Evolutionary conservation across 2,329 filamentous ascomycete genomes (phyloP), one percentile per base, ranked within the genome.

Genomic region (Colletotrichum lupini): DNA sequence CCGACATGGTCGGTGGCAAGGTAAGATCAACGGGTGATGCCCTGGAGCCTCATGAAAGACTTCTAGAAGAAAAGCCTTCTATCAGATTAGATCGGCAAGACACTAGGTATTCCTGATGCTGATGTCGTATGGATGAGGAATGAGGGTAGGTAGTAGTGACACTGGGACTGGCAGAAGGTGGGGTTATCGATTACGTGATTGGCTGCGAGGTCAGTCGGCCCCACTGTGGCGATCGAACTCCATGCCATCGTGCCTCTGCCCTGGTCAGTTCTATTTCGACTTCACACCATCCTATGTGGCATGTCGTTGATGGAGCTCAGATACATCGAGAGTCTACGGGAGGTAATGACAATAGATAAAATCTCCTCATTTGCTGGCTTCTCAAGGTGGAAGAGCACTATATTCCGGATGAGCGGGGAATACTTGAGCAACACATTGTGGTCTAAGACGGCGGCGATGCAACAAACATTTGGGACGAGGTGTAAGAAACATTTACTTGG

Each of bases 221-320:
- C 68, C 62, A 68, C 68, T 42, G 58, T 63, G 35, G 68, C 60
- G 35, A 71, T 24, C 32, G 30, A 37, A 60, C 46, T 35, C 53
- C 35, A 37, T n/a, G 16, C 35, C 46, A 28, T 68, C 35, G 28
- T 52, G 35, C 32, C 58, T 26, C 35, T 58, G 57, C 62, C 72
- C 67, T 37, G 32, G 35, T 60, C n/a, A 70, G 62, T 61, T 66
- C 22, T 62, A 71, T 22, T 73, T 71, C 71, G 37, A 73, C 67
- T 61, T 57, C 67, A 62, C 46, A 16, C 42, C 22, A 7, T 55
- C 8, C 30, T 9, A 4, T 26, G 2, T 16, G 9, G 26, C 22
- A 55, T n/a, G 28, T 19, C 8, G 3, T 8, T 32, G 11, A 30
- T 9, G 16, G 12, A 52, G 42, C 14, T 19, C 9, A 4, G 1